phyloP scores from a whole-genome alignment of 2,329 filamentous ascomycete genomes.

The Claviceps digitariae region DNA sequence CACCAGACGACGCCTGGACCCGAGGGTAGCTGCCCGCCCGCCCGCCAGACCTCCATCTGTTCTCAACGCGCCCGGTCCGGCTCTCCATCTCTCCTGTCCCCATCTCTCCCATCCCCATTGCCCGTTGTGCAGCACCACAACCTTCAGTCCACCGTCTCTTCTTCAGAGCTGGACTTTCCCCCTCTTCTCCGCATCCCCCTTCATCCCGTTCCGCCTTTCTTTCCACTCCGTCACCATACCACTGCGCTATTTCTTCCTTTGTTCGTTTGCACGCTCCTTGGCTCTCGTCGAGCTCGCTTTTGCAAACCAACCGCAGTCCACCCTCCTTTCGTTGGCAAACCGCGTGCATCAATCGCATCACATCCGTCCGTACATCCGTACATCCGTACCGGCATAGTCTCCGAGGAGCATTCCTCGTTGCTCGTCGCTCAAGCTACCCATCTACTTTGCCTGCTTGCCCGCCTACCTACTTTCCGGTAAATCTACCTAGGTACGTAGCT shows the following conservation, averaged over 20 bases:
- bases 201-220: constrained; percentile 31
- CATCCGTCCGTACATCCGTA: constrained; percentile 1
- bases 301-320: constrained; percentile 14
- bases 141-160: constrained; percentile 14
- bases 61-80: not conserved
- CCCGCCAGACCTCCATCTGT: not conserved
- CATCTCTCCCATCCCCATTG: not conserved
- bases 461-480: too few species aligned
- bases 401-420: constrained; percentile 7
- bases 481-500: not conserved
- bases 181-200: constrained; percentile 14
- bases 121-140: constrained; percentile 12
- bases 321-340: constrained; percentile 25
- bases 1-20: too few species aligned
- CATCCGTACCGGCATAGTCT: constrained; percentile 1
- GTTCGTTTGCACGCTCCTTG: constrained; percentile 25
- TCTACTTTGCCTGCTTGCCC: too few species aligned
- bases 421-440: constrained; percentile 9
- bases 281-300: constrained; percentile 18
- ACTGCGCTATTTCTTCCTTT: constrained; percentile 17
- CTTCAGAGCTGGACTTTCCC: constrained; percentile 21
- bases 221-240: constrained; percentile 24
- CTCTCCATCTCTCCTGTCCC: not conserved
- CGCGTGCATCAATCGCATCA: constrained; percentile 13
- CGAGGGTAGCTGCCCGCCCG: not conserved